phyloP scores from a whole-genome alignment of 2,329 filamentous ascomycete genomes.

The Colletotrichum sp. region DNA sequence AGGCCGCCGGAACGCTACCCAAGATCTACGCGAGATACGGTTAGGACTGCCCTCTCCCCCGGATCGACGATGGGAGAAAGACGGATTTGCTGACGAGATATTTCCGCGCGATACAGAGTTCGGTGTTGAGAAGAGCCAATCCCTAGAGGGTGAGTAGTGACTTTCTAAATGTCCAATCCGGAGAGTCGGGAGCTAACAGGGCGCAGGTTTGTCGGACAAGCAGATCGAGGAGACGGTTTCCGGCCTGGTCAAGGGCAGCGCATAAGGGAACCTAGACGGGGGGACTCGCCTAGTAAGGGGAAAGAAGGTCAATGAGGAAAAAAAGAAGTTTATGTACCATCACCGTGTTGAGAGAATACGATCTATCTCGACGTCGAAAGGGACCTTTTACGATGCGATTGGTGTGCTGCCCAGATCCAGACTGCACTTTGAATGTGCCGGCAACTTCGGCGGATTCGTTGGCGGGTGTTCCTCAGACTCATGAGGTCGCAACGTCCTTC shows the following conservation, averaged over 20 bases:
- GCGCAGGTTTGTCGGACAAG: slow-evolving; percentile 58
- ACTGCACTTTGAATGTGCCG: background rate
- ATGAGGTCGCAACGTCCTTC: background rate
- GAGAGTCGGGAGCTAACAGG: background rate
- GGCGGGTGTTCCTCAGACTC: background rate
- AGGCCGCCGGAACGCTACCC: slow-evolving; percentile 84
- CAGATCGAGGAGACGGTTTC: slow-evolving; percentile 65
- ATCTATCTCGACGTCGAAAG: background rate
- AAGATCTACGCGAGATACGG: slow-evolving; percentile 93
- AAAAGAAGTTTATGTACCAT: slow-evolving; percentile 4
- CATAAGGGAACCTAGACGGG: background rate
- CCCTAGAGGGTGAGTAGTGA: slow-evolving; percentile 50
- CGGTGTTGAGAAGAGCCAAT: slow-evolving; percentile 61
- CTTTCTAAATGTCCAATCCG: slow-evolving; percentile 8
- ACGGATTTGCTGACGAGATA: slow-evolving; percentile 22
- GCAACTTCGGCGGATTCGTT: background rate
- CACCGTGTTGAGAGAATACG: slow-evolving; percentile 1
- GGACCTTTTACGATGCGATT: background rate
- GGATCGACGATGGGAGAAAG: background rate
- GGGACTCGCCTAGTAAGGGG: background rate
- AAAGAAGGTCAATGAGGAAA: background rate
- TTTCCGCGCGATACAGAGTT: slow-evolving; percentile 44
- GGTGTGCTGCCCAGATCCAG: background rate
- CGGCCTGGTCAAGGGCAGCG: slow-evolving; percentile 51
- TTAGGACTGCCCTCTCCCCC: slow-evolving; percentile 45